Conservation (phyloP, 2,329 filamentous ascomycete genomes). For the Fusarium sublunatum region DNA sequence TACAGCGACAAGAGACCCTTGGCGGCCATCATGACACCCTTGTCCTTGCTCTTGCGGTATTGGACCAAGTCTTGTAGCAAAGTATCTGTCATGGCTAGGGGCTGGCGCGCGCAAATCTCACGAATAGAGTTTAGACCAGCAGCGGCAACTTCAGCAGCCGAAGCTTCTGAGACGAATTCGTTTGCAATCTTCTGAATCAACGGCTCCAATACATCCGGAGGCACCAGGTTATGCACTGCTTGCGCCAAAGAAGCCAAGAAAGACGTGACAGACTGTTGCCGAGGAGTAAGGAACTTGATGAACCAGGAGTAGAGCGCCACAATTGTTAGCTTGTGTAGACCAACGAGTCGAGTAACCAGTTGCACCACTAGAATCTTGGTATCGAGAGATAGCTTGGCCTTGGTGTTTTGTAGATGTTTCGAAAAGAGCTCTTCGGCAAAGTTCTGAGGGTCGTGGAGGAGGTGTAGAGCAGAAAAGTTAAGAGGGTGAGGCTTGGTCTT, state of each 20-base stretch:
- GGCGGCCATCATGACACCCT: slow-evolving; percentile 98
- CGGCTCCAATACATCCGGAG: slow-evolving; percentile 91
- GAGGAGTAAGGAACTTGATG: slow-evolving; percentile 88
- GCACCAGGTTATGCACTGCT: slow-evolving; percentile 89
- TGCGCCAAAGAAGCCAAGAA: slow-evolving; percentile 94
- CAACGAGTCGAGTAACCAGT: slow-evolving; percentile 89
- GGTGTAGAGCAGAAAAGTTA: slow-evolving; percentile 95
- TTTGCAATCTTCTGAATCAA: slow-evolving; percentile 96
- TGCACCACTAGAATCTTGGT: slow-evolving; percentile 91
- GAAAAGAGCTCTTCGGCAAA: slow-evolving; percentile 91
- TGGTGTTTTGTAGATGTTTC: slow-evolving; percentile 89
- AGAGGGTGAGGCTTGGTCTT: slow-evolving; percentile 88
- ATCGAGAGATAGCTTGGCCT: slow-evolving; percentile 85
- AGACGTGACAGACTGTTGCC: slow-evolving; percentile 89
- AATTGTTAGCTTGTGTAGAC: slow-evolving; percentile 90
- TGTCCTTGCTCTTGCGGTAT: slow-evolving; percentile 97
- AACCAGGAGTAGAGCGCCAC: slow-evolving; percentile 96
- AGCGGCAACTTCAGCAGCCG: slow-evolving; percentile 88
- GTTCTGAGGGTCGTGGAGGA: slow-evolving; percentile 92
- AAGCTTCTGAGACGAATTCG: slow-evolving; percentile 96
- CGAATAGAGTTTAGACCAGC: slow-evolving; percentile 95
- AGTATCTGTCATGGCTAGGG: slow-evolving; percentile 95
- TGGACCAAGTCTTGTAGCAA: slow-evolving; percentile 95
- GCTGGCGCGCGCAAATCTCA: slow-evolving; percentile 92
- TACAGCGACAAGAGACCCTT: slow-evolving; percentile 92